phyloP scores from a whole-genome alignment of 441 rosid species.

The Capsella rubella region DNA sequence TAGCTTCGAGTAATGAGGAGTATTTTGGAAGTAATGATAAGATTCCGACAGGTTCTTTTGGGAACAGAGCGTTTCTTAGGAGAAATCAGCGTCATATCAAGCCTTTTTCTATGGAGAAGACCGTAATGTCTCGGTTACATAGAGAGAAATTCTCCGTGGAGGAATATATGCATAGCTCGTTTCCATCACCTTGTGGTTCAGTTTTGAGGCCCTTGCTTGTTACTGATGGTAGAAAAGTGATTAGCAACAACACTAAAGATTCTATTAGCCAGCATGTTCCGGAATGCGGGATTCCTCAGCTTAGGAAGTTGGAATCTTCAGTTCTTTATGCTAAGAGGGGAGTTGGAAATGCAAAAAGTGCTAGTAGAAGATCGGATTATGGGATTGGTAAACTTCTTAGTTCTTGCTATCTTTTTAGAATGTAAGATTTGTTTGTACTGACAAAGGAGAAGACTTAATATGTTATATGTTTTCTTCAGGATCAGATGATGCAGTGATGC shows the following conservation, averaged over 20 bases:
- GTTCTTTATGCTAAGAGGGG: slow-evolving; percentile 49
- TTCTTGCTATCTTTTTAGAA: slow-evolving; percentile 9
- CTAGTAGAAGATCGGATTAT: slow-evolving; percentile 17
- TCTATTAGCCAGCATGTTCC: slow-evolving; percentile 33
- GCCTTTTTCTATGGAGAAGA: slow-evolving; percentile 63
- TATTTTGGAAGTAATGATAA: neutral
- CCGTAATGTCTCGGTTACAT: slow-evolving; percentile 59
- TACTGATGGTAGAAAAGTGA: slow-evolving; percentile 62
- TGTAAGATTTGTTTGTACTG: neutral
- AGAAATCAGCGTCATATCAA: slow-evolving; percentile 47
- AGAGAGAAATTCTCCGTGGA: slow-evolving; percentile 51
- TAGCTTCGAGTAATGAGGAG: slow-evolving; percentile 7
- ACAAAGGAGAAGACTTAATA: slow-evolving; percentile 2
- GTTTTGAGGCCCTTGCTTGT: slow-evolving; percentile 60
- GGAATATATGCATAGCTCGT: slow-evolving; percentile 54
- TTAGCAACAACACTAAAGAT: slow-evolving; percentile 52
- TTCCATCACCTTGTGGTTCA: slow-evolving; percentile 50
- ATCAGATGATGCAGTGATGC: slow-evolving; percentile 46
- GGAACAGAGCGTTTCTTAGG: slow-evolving; percentile 53
- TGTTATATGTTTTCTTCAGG: slow-evolving; percentile 49
- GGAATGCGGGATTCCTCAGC: slow-evolving; percentile 52
- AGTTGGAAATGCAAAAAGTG: slow-evolving; percentile 17
- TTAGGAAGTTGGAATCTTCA: slow-evolving; percentile 49
- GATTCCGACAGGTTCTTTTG: slow-evolving; percentile 17
- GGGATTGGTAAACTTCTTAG: slow-evolving; percentile 8